These are phyloP conservation scores for Mariannaea sp. DNA, from an alignment of 2,329 filamentous ascomycete species.

Conservation along the genomic window DNA sequence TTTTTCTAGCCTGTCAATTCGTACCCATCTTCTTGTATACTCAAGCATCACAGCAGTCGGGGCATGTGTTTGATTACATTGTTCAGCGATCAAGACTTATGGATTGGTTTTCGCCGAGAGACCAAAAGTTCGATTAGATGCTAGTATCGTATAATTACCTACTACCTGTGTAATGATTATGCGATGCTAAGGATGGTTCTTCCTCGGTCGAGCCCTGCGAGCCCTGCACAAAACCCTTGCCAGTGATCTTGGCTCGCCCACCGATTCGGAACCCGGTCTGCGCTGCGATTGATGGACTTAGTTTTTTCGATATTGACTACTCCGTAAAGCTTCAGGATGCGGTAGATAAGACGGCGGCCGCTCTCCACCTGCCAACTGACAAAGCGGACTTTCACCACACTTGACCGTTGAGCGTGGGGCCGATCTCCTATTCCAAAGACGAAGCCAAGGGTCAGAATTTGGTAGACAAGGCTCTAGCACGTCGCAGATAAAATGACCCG, in stretches of 20 bases:
- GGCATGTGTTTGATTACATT: no score
- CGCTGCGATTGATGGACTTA: conserved; percentile 39
- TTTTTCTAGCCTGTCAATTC: neutral
- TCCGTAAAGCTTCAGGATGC: conserved; percentile 12
- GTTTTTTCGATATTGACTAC: conserved; percentile 29
- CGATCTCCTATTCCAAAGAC: conserved; percentile 13
- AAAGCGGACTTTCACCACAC: conserved; percentile 23
- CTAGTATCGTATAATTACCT: neutral
- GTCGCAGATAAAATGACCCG: conserved; percentile 36
- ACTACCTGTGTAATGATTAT: conserved; percentile 10
- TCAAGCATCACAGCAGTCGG: no score
- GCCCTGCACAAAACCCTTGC: conserved; percentile 22
- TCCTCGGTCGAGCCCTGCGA: conserved; percentile 4
- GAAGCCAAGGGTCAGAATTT: conserved; percentile 12
- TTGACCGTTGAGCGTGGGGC: conserved; percentile 14
- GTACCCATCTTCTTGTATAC: neutral
- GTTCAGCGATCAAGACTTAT: neutral
- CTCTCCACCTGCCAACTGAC: conserved; percentile 16
- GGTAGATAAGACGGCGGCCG: conserved; percentile 13
- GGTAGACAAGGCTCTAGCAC: conserved; percentile 30
- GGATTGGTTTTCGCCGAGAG: conserved; percentile 10
- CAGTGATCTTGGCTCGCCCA: conserved; percentile 28
- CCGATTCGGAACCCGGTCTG: conserved; percentile 29
- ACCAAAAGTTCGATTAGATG: neutral
- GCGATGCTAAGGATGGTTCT: conserved; percentile 2